phyloP scores from a whole-genome alignment of 2,329 filamentous ascomycete genomes.

The Phialocephala sp. region DNA sequence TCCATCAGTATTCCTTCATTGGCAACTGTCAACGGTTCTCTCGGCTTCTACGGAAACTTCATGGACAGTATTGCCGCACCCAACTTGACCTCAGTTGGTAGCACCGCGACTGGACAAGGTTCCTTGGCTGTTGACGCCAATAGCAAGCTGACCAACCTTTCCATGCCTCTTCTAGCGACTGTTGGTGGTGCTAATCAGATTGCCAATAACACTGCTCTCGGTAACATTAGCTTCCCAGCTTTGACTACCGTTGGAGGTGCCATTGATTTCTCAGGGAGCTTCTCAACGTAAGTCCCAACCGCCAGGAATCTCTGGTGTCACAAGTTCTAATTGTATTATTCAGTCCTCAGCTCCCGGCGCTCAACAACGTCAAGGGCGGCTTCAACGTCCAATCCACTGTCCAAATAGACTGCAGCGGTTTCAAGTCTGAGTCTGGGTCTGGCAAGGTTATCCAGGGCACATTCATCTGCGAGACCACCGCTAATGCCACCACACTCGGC shows the following conservation, averaged over 20 bases:
- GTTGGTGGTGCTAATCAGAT: constrained; percentile 83
- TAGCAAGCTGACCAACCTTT: constrained; percentile 71
- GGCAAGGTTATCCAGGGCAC: constrained; percentile 52
- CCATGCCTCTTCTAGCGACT: constrained; percentile 69
- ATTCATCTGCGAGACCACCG: constrained; percentile 49
- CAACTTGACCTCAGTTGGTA: constrained; percentile 71
- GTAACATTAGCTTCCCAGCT: constrained; percentile 68
- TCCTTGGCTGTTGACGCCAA: constrained; percentile 69
- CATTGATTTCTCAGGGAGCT: constrained; percentile 84
- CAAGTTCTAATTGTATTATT: background rate
- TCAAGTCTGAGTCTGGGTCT: constrained; percentile 36
- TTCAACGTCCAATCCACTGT: constrained; percentile 60
- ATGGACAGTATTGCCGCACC: constrained; percentile 65
- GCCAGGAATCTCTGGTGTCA: no score
- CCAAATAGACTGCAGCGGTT: constrained; percentile 28
- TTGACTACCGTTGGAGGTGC: constrained; percentile 78
- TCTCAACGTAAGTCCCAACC: constrained; percentile 70
- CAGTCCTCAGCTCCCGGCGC: constrained; percentile 72
- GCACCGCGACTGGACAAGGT: constrained; percentile 45
- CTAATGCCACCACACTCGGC: constrained; percentile 33
- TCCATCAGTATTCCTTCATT: constrained; percentile 76
- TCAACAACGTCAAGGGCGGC: constrained; percentile 72
- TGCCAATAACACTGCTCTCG: constrained; percentile 85
- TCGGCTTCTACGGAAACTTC: constrained; percentile 83
- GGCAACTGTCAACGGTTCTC: constrained; percentile 73